Percentiles rank a stretch among this genome's conserved stretches.
These are phyloP conservation scores for Aspergillus bridgeri DNA, from an alignment of 495 filamentous ascomycete species.

Conservation along the genomic window DNA sequence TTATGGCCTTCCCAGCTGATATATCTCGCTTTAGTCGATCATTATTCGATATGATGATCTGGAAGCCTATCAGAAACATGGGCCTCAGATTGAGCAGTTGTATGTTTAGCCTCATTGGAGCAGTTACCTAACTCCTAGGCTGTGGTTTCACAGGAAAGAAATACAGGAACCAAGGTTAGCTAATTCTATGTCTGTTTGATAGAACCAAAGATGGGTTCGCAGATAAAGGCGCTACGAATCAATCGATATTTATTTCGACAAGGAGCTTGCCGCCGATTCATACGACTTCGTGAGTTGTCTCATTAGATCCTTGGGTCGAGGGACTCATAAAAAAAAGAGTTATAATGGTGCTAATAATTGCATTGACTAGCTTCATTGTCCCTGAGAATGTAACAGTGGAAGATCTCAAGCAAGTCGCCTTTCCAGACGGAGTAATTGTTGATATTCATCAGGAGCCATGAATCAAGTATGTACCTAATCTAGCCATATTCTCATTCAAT, in stretches of 20 bases:
- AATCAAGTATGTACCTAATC: not conserved
- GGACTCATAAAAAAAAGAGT: too few species aligned
- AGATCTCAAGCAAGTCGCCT: constrained; percentile 8
- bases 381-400: constrained; percentile 12
- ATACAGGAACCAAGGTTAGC: not conserved
- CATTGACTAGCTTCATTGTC: constrained; percentile 1
- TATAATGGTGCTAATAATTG: not conserved
- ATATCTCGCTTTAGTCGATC: constrained; percentile 3
- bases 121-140: too few species aligned
- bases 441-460: constrained; percentile 10
- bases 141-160: too few species aligned
- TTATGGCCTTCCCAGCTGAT: too few species aligned
- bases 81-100: constrained; percentile 14
- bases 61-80: constrained; percentile 16
- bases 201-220: constrained; percentile 11
- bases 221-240: constrained; percentile 9
- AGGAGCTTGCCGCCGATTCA: constrained; percentile 16
- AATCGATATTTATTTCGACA: constrained; percentile 15
- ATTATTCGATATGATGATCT: constrained; percentile 15
- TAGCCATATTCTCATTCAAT: too few species aligned
- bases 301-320: too few species aligned
- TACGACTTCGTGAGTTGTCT: constrained; percentile 8
- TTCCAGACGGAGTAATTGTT: constrained; percentile 13
- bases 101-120: not conserved
- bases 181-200: not conserved